These are phyloP conservation scores for Maudiozyma serrabonitensis DNA, from an alignment of 805 yeast species.

Conservation along the genomic window DNA sequence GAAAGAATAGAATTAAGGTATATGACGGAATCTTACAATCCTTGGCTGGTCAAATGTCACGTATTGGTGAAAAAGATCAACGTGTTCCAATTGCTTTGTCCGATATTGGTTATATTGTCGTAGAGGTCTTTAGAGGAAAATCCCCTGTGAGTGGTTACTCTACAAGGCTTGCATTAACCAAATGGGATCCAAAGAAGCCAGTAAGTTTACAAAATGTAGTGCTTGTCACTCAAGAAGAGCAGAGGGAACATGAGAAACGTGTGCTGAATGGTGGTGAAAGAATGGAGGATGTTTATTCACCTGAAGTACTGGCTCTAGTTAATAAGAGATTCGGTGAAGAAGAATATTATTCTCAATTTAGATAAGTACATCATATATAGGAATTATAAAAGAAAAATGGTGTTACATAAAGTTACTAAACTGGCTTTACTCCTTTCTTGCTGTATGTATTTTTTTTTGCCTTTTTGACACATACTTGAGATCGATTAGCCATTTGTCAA, in stretches of 20 bases:
- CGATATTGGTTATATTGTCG: constrained; percentile 77
- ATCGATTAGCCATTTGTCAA: too few relatives aligned
- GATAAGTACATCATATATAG: constrained; percentile 4
- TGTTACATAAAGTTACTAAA: too few relatives aligned
- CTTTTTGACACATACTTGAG: too few relatives aligned
- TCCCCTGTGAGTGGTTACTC: constrained; percentile 79
- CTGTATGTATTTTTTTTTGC: too few relatives aligned
- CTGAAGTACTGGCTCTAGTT: constrained; percentile 47
- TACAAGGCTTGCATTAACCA: constrained; percentile 66
- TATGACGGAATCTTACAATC: constrained; percentile 79
- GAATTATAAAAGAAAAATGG: background rate
- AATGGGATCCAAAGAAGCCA: constrained; percentile 71
- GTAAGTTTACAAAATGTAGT: constrained; percentile 71
- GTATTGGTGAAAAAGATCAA: constrained; percentile 65
- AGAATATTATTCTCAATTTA: constrained; percentile 52
- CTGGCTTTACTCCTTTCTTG: too few relatives aligned
- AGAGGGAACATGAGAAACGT: constrained; percentile 63
- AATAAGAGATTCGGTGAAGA: constrained; percentile 67
- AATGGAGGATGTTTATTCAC: constrained; percentile 53
- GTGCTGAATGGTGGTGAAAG: constrained; percentile 61
- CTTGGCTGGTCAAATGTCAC: constrained; percentile 76
- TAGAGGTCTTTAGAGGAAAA: constrained; percentile 89
- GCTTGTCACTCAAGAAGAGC: constrained; percentile 83
- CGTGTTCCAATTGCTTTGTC: constrained; percentile 60
- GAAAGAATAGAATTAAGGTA: constrained; percentile 74